phyloP scores from a whole-genome alignment of 306 rosid species.

The Pyrus bretschneideri region DNA sequence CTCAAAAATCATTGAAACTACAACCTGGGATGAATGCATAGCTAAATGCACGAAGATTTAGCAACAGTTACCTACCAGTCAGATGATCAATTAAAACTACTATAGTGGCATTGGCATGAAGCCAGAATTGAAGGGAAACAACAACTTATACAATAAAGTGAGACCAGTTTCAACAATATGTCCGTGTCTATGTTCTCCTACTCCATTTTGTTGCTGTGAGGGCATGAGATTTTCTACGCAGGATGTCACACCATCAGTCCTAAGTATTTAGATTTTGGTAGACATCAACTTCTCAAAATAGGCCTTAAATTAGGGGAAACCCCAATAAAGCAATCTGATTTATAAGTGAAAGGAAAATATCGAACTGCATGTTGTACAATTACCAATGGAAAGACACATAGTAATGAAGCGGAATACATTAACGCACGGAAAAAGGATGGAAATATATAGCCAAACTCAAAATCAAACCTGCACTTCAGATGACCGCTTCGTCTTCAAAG shows the following conservation, averaged over 20 bases:
- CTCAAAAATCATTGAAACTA: neutral
- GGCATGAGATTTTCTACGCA: neutral
- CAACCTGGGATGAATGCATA: neutral
- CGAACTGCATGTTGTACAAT: neutral
- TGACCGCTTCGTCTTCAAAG: constrained; percentile 59
- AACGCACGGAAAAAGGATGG: neutral
- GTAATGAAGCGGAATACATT: neutral
- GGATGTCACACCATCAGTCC: neutral
- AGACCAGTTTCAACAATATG: neutral
- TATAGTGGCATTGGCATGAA: neutral
- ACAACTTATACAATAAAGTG: neutral
- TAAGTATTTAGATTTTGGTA: neutral
- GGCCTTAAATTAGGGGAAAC: neutral
- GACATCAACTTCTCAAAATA: neutral
- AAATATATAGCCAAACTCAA: neutral
- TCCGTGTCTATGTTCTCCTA: neutral
- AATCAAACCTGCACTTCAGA: constrained; percentile 52
- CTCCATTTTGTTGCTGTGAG: neutral
- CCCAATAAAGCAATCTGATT: neutral
- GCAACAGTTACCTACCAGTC: neutral
- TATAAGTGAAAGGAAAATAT: neutral
- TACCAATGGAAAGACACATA: neutral
- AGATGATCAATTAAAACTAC: neutral
- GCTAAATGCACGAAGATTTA: neutral
- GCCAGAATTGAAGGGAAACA: neutral